Conservation (phyloP, 148 eudicot species). For the Dianthus caryophyllus region DNA sequence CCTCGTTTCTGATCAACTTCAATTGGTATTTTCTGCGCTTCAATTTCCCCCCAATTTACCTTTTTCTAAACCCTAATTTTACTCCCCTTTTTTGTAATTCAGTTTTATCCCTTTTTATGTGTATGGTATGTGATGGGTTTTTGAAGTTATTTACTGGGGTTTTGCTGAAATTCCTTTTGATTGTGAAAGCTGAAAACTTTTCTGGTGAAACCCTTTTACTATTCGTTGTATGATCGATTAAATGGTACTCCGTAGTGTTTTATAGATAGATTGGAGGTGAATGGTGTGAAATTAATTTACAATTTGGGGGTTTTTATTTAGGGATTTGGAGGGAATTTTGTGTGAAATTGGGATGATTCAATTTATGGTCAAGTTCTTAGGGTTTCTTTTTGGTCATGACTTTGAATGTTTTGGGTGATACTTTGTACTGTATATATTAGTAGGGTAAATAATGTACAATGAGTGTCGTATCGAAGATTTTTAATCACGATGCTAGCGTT, state of each 20-base stretch:
- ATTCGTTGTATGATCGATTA: not conserved
- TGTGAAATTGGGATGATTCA: not conserved
- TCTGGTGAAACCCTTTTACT: not conserved
- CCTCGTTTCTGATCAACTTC: slow-evolving; percentile 75
- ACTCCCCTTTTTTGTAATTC: too few relatives aligned
- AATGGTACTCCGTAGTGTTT: too few relatives aligned
- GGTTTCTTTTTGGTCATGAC: too few relatives aligned
- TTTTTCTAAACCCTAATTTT: slow-evolving; percentile 11
- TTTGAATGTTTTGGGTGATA: too few relatives aligned
- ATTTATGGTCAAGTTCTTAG: too few relatives aligned
- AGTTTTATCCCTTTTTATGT: too few relatives aligned
- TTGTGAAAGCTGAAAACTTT: not conserved
- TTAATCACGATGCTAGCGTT: too few relatives aligned
- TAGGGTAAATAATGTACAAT: too few relatives aligned
- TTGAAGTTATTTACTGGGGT: not conserved
- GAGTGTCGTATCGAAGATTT: too few relatives aligned
- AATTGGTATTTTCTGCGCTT: slow-evolving; percentile 59
- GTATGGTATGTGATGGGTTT: not conserved
- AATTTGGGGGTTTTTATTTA: not conserved
- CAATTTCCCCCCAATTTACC: not conserved
- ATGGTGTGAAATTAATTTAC: too few relatives aligned
- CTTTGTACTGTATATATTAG: too few relatives aligned
- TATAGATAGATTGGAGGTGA: too few relatives aligned
- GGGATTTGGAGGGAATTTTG: not conserved
- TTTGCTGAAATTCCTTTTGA: not conserved